Base-by-base conservation (phyloP, 495 filamentous ascomycete genomes). In the Durotheca rogersii region DNA sequence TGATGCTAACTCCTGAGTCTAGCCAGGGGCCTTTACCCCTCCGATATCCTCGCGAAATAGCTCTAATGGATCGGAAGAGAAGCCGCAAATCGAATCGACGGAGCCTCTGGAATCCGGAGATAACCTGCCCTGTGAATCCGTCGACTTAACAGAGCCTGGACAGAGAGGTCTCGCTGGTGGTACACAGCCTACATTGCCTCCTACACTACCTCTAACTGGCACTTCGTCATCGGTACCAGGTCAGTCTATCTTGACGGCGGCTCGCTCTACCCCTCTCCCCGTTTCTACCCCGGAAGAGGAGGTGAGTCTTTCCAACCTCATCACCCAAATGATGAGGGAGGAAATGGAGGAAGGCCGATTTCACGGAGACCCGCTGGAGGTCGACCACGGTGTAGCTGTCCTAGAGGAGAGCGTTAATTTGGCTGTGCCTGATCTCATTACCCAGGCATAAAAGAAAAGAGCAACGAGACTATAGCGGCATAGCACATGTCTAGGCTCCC, bases 341-440 rank as follows among this genome's bases (percentile, higher is more conserved):
- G 52, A 47, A 3, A 41, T 51, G 17, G 49, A 61, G 30, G 30
- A 53, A 23, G 51, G 47, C 9, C 32, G 29, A n/a, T 66, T 69
- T 40, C 25, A 46, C 23, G 37, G 57, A n/a, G 59, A 53, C 19
- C 64, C 65, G 11, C 19, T 77, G 4, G 73, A 78, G 27, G 71
- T 78, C 2, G 50, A 67, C 7, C 70, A 69, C 11, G 80, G 77
- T 2, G 62, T 85, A n/a, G 80, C 81, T 37, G 46, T 84, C 29
- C 79, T 73, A 15, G 82, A 85, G 58, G 80, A 85, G 59, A 74
- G 71, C 23, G 74, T 78, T 27, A 75, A 74, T 37, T 56, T 65
- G 9, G 72, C 75, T 9, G 67, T 72, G 7, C 70, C 77, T 9
- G 78, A 85, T 58, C 62, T 83, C 14, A 65, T 80, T 33, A 76